A percentile compares a stretch with the other conserved stretches of the same genome.
Evolutionary conservation across 805 yeast species (phyloP).

Genomic region (Suhomyces faveliae): DNA sequence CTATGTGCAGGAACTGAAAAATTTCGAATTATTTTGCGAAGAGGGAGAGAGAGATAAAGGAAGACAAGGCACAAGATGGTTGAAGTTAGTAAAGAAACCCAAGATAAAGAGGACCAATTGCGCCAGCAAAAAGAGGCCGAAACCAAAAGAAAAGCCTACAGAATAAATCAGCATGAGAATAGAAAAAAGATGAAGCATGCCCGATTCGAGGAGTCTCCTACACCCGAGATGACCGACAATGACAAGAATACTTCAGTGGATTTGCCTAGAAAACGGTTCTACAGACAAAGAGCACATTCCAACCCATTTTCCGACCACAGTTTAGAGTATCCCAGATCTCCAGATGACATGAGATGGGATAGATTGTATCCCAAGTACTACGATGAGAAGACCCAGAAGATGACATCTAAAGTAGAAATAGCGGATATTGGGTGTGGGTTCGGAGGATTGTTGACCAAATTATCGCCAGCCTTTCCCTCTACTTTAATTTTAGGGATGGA

Average conservation of each 20-base stretch:
- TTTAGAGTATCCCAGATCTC: slow-evolving; percentile 80
- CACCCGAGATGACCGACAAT: slow-evolving; percentile 17
- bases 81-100: neutral
- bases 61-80: neutral
- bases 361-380: slow-evolving; percentile 64
- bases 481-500: slow-evolving; percentile 90
- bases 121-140: slow-evolving; percentile 26
- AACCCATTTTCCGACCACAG: slow-evolving; percentile 96
- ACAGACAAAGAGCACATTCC: slow-evolving; percentile 96
- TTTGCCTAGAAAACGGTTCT: slow-evolving; percentile 80
- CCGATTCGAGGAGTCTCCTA: slow-evolving; percentile 36
- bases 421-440: slow-evolving; percentile 98
- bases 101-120: slow-evolving; percentile 19
- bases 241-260: slow-evolving; percentile 43
- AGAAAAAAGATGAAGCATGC: slow-evolving; percentile 47
- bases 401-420: slow-evolving; percentile 65
- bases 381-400: slow-evolving; percentile 39
- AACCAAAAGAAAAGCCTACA: slow-evolving; percentile 48
- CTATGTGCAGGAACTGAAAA: slow-evolving; percentile 6
- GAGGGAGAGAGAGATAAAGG: neutral
- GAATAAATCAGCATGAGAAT: slow-evolving; percentile 46
- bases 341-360: slow-evolving; percentile 86
- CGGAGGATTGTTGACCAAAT: slow-evolving; percentile 83
- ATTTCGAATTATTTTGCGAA: slow-evolving; percentile 3
- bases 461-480: slow-evolving; percentile 76